Conservation (phyloP, 345 rosid genomes). For the Eucalyptus lansdowneana region DNA sequence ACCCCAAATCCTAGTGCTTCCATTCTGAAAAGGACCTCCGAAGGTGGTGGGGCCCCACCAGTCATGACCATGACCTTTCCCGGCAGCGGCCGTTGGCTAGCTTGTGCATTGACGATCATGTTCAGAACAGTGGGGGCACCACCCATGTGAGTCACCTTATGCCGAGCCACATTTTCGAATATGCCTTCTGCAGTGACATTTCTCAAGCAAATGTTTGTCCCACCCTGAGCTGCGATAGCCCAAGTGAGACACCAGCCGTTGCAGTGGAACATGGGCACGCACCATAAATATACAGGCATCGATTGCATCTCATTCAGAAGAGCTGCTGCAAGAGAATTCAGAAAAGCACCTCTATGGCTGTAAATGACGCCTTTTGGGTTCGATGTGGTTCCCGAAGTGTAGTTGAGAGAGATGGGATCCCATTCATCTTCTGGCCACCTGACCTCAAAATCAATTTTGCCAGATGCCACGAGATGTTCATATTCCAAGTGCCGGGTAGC, state of each 20-base stretch:
- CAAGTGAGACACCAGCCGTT: constrained; percentile 61
- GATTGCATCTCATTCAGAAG: constrained; percentile 25
- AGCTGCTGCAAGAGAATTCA: constrained; percentile 37
- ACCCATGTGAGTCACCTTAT: constrained; percentile 35
- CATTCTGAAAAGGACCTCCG: constrained; percentile 47
- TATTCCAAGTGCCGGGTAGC: constrained; percentile 16
- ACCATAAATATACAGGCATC: constrained; percentile 52
- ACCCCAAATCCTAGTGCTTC: constrained; percentile 54
- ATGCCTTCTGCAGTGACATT: constrained; percentile 23
- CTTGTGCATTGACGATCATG: constrained; percentile 45
- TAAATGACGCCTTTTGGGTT: constrained; percentile 53
- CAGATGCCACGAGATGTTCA: constrained; percentile 25
- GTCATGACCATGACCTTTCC: constrained; percentile 43
- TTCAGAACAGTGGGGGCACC: constrained; percentile 52
- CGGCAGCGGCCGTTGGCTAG: constrained; percentile 19
- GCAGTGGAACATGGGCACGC: constrained; percentile 64
- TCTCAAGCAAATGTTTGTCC: constrained; percentile 43
- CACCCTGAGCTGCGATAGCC: constrained; percentile 55
- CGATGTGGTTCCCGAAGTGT: constrained; percentile 61
- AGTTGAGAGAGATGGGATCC: constrained; percentile 45
- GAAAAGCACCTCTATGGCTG: constrained; percentile 53
- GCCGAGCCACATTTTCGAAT: constrained; percentile 16
- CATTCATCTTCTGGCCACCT: constrained; percentile 32
- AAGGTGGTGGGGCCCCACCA: constrained; percentile 68
- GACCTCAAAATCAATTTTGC: constrained; percentile 27